These are phyloP conservation scores for Trichoderma sp. DNA, from an alignment of 2,329 filamentous ascomycete species.

Conservation along the genomic window DNA sequence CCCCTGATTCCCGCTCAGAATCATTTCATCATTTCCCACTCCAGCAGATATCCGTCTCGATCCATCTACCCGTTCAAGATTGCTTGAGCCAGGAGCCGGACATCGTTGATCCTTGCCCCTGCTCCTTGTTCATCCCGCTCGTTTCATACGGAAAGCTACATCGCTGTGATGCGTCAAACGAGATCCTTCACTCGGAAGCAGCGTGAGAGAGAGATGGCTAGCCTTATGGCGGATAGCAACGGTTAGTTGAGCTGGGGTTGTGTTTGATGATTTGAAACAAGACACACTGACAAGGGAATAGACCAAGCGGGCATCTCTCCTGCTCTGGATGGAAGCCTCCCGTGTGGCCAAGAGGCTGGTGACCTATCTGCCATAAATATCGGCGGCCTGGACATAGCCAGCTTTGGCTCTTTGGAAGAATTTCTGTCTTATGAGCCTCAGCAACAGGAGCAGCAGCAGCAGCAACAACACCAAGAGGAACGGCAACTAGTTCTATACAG, in stretches of 20 bases:
- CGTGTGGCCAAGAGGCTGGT: background rate
- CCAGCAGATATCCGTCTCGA: background rate
- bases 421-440: too few species aligned
- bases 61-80: background rate
- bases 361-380: background rate
- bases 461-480: background rate
- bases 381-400: background rate
- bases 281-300: slow-evolving; percentile 3
- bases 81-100: background rate
- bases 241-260: slow-evolving; percentile 19
- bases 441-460: background rate
- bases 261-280: background rate
- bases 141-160: slow-evolving; percentile 25
- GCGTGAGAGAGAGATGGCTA: background rate
- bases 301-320: background rate
- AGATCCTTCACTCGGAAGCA: slow-evolving; percentile 2
- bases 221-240: background rate
- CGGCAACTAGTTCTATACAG: background rate
- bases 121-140: slow-evolving; percentile 1
- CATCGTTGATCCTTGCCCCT: background rate
- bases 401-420: background rate
- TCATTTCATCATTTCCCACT: background rate
- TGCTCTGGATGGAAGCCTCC: background rate
- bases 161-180: slow-evolving; percentile 3
- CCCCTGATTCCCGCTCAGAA: background rate